Conservation (phyloP, 768 basidiomycete species). For the Hebeloma cylindrosporum region DNA sequence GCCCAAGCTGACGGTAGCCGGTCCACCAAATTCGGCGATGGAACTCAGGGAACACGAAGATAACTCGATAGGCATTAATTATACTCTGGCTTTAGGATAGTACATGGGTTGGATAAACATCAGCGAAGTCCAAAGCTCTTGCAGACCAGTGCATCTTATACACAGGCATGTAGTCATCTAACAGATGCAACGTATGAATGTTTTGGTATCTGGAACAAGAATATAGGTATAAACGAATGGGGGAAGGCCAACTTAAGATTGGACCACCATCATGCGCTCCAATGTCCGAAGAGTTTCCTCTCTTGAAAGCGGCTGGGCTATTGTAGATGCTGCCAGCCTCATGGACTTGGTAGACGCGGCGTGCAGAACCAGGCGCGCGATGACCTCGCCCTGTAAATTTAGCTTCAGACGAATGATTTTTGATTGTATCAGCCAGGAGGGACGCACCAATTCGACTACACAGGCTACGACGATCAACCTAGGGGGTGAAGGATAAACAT, state of each 20-base stretch:
- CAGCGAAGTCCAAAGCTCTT: too few relatives aligned
- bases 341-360: slow-evolving; percentile 38
- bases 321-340: background rate
- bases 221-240: too few relatives aligned
- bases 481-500: slow-evolving; percentile 20
- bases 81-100: too few relatives aligned
- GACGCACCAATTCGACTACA: slow-evolving; percentile 80
- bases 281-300: slow-evolving; percentile 42
- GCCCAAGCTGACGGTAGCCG: too few relatives aligned
- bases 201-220: too few relatives aligned
- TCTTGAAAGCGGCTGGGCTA: slow-evolving; percentile 11
- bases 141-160: too few relatives aligned
- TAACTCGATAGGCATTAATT: too few relatives aligned
- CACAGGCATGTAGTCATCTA: too few relatives aligned
- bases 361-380: slow-evolving; percentile 76
- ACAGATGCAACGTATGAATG: too few relatives aligned
- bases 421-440: background rate
- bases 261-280: slow-evolving; percentile 37
- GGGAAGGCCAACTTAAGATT: slow-evolving; percentile 8
- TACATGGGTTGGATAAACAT: too few relatives aligned
- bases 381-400: slow-evolving; percentile 65
- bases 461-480: slow-evolving; percentile 91
- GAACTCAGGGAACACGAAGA: too few relatives aligned
- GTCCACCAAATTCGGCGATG: too few relatives aligned
- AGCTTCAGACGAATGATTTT: background rate